Evolutionary conservation across 2,329 filamentous ascomycete genomes (phyloP).

Genomic region (Nigrospora osmanthi): DNA sequence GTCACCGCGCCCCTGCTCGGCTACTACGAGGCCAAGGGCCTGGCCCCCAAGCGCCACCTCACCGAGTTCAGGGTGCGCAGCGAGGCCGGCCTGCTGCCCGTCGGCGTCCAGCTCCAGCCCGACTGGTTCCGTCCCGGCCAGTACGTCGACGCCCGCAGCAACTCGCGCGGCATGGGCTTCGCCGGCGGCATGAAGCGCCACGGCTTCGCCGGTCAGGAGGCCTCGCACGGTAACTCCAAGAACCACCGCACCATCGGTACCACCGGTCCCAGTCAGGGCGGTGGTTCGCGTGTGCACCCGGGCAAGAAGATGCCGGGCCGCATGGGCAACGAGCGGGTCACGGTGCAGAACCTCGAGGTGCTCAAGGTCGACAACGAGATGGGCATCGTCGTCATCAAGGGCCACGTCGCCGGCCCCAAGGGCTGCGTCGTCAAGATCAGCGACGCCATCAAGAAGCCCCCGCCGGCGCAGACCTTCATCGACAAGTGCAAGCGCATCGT

Average conservation of each 20-base stretch:
- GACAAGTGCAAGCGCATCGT: slow-evolving; percentile 35
- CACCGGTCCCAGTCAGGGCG: slow-evolving; percentile 80
- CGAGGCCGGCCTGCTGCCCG: slow-evolving; percentile 61
- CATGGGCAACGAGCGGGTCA: slow-evolving; percentile 86
- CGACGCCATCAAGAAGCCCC: slow-evolving; percentile 80
- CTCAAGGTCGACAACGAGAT: slow-evolving; percentile 81
- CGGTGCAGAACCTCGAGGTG: slow-evolving; percentile 85
- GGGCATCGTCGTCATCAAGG: slow-evolving; percentile 82
- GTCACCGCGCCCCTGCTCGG: slow-evolving; percentile 77
- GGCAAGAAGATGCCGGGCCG: slow-evolving; percentile 97
- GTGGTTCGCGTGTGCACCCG: slow-evolving; percentile 84
- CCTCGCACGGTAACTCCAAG: slow-evolving; percentile 91
- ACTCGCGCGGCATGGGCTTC: slow-evolving; percentile 79
- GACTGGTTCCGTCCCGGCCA: slow-evolving; percentile 89
- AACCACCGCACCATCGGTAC: slow-evolving; percentile 91
- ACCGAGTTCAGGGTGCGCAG: slow-evolving; percentile 81
- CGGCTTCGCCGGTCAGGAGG: slow-evolving; percentile 81
- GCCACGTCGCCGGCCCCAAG: slow-evolving; percentile 81
- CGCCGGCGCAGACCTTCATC: slow-evolving; percentile 40
- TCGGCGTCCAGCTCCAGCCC: slow-evolving; percentile 72
- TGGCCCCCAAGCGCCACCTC: slow-evolving; percentile 77
- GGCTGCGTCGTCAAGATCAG: slow-evolving; percentile 77
- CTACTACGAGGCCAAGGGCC: slow-evolving; percentile 74
- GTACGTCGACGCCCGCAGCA: slow-evolving; percentile 76
- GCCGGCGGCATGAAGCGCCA: slow-evolving; percentile 97